These are phyloP conservation scores for Clavariopsis aquatica DNA, from an alignment of 495 filamentous ascomycete genomes.

Conservation along the genomic window DNA sequence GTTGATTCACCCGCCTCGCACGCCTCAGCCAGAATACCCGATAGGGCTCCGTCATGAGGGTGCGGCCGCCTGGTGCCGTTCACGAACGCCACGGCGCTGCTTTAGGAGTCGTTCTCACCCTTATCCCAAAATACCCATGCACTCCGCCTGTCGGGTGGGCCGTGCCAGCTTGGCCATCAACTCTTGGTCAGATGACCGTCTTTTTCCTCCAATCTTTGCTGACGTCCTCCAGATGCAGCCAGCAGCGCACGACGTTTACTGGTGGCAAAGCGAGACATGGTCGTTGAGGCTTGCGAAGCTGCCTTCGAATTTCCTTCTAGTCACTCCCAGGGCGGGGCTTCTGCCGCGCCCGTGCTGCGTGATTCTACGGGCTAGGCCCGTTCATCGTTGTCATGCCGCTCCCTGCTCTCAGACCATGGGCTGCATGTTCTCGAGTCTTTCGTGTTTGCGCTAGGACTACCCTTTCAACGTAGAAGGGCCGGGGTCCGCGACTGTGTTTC, in stretches of 20 bases:
- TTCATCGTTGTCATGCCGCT: neutral
- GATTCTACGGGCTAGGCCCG: neutral
- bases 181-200: constrained; percentile 11
- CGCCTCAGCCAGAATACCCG: neutral
- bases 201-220: constrained; percentile 2
- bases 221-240: neutral
- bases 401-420: constrained; percentile 1
- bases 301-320: constrained; percentile 14
- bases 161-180: neutral
- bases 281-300: constrained; percentile 9
- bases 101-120: neutral
- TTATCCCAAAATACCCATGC: constrained; percentile 2
- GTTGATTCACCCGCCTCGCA: constrained; percentile 3
- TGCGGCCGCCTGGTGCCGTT: neutral
- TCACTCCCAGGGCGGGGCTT: neutral
- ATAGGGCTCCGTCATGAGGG: neutral
- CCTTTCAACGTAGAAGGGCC: neutral
- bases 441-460: constrained; percentile 1
- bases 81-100: neutral
- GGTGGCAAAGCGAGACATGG: constrained; percentile 5
- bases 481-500: neutral
- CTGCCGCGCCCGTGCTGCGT: neutral
- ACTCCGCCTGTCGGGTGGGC: neutral
- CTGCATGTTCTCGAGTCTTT: neutral
- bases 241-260: neutral